Conservation (phyloP, 768 basidiomycete genomes). For the Astraeus odoratus region DNA sequence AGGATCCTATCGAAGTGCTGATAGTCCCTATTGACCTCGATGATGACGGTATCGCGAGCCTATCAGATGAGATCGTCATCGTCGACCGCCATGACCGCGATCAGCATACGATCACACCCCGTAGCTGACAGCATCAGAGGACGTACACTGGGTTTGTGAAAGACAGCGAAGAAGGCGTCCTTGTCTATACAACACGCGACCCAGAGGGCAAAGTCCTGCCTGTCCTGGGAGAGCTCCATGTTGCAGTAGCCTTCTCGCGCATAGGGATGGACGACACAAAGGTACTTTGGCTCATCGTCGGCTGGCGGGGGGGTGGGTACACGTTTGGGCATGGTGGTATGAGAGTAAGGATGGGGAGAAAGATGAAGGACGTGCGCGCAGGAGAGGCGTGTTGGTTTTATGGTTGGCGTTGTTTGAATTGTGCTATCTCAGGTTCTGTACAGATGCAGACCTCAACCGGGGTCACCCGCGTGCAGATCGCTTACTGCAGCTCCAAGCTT, state of each 20-base stretch:
- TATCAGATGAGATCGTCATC: conserved; percentile 7
- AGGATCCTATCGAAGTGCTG: conserved; percentile 29
- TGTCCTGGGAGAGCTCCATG: conserved; percentile 33
- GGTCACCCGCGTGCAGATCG: too few relatives aligned
- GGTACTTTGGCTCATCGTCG: conserved; percentile 38
- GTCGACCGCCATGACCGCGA: conserved; percentile 1
- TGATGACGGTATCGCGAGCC: conserved; percentile 40
- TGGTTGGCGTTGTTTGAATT: not conserved
- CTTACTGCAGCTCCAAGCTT: too few relatives aligned
- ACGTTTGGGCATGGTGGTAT: conserved; percentile 35
- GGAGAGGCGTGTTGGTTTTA: not conserved
- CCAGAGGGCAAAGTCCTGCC: conserved; percentile 35
- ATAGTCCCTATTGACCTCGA: conserved; percentile 33
- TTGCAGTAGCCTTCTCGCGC: conserved; percentile 32
- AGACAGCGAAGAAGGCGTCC: conserved; percentile 32
- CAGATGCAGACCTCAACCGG: too few relatives aligned
- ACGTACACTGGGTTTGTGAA: conserved; percentile 40
- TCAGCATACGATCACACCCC: not conserved
- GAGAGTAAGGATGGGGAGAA: conserved; percentile 3
- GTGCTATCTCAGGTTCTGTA: too few relatives aligned
- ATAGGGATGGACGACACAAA: conserved; percentile 40
- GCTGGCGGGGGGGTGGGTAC: conserved; percentile 34
- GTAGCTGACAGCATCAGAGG: not conserved
- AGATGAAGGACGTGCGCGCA: not conserved
- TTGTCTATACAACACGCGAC: conserved; percentile 34